A percentile compares a stretch with the other conserved stretches of the same genome.
These are phyloP conservation scores for Penicillium sp. DNA, from an alignment of 2,329 filamentous ascomycete species.

Conservation along the genomic window DNA sequence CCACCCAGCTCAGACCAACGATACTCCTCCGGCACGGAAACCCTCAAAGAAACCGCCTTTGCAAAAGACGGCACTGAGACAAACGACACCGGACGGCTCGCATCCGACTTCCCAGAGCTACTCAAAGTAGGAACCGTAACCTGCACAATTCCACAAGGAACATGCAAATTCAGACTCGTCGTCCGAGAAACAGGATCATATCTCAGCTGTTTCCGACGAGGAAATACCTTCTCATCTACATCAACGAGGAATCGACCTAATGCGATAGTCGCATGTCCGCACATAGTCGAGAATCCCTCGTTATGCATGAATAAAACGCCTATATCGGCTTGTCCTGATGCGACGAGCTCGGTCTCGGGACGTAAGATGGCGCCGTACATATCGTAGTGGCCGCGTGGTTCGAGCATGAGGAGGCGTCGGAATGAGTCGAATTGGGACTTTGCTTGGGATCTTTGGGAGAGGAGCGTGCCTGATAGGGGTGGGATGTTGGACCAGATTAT, in stretches of 20 bases:
- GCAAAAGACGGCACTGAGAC: conserved; percentile 45
- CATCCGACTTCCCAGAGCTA: conserved; percentile 37
- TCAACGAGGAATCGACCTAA: conserved; percentile 47
- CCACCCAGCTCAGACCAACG: conserved; percentile 41
- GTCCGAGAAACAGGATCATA: conserved; percentile 26
- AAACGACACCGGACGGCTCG: conserved; percentile 40
- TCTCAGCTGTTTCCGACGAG: conserved; percentile 32
- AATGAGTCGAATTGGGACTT: conserved; percentile 41
- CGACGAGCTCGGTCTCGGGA: conserved; percentile 43
- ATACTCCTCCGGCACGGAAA: conserved; percentile 30
- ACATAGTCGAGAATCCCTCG: conserved; percentile 51
- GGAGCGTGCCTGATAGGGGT: conserved; percentile 38
- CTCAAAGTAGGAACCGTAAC: conserved; percentile 41
- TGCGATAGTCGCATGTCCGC: conserved; percentile 52
- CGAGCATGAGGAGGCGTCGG: conserved; percentile 44
- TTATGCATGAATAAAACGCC: conserved; percentile 50
- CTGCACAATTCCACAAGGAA: conserved; percentile 45
- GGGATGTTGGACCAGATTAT: conserved; percentile 47
- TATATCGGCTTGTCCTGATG: conserved; percentile 43
- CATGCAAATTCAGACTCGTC: conserved; percentile 41
- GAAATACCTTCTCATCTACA: conserved; percentile 42
- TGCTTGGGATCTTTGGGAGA: conserved; percentile 42
- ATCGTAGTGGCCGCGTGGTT: conserved; percentile 50
- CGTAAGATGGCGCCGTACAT: conserved; percentile 52
- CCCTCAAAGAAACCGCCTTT: conserved; percentile 29